Evolutionary conservation across 2,329 filamentous ascomycete genomes (phyloP).

Genomic region (Teratosphaeria pseudoeucalypti): DNA sequence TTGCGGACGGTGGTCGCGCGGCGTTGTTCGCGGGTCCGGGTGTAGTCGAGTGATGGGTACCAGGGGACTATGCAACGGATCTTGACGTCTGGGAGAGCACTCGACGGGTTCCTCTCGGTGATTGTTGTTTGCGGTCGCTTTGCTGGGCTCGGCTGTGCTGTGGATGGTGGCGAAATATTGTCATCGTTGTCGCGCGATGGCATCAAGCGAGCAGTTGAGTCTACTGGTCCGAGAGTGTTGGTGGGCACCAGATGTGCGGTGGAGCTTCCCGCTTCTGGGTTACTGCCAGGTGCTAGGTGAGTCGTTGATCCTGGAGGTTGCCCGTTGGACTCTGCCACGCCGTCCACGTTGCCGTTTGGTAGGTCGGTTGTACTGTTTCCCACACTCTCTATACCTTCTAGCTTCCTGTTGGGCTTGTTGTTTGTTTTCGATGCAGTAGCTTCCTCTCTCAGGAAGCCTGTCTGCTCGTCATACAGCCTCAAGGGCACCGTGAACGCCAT

Average conservation of each 20-base stretch:
- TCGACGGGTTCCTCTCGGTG: background rate
- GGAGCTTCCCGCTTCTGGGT: background rate
- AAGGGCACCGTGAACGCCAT: conserved; percentile 52
- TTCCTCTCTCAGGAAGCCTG: conserved; percentile 18
- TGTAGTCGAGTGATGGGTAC: conserved; percentile 55
- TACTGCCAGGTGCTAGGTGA: background rate
- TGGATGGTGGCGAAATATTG: background rate
- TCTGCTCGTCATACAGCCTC: conserved; percentile 42
- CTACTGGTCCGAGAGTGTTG: background rate
- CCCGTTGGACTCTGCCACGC: conserved; percentile 2
- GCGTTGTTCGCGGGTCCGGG: conserved; percentile 48
- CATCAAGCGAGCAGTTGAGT: background rate
- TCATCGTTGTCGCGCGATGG: background rate
- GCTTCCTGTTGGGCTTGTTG: conserved; percentile 8
- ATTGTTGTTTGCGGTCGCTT: background rate
- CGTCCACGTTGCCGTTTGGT: background rate
- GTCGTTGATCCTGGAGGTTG: conserved; percentile 2
- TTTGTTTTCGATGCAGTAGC: background rate
- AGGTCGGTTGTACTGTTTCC: conserved; percentile 11
- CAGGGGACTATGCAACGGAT: conserved; percentile 50
- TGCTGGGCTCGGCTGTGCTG: background rate
- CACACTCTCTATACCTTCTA: conserved; percentile 4
- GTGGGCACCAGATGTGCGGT: background rate
- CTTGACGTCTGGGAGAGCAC: conserved; percentile 26
- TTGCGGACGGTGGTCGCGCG: conserved; percentile 45